A percentile compares a stretch with the other conserved stretches of the same genome.
Evolutionary conservation across 371 early-diverging fungal species (phyloP).

Genomic region (Entomophthora muscae): DNA sequence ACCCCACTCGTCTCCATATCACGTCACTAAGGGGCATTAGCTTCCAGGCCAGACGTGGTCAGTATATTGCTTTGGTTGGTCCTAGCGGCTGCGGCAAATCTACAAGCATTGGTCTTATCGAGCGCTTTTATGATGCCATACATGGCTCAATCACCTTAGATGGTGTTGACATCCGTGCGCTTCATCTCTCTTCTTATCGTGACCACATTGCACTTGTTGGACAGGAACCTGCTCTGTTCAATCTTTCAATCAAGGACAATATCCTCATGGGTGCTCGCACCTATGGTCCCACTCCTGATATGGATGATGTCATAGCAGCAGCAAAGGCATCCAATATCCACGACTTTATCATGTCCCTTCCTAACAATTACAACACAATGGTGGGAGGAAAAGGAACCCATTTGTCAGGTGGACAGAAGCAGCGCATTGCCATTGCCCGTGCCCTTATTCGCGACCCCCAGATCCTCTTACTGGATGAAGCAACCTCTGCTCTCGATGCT

Average conservation of each 20-base stretch:
- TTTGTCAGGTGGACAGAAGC: too few species aligned
- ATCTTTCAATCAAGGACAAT: too few species aligned
- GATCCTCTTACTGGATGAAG: constrained; percentile 87
- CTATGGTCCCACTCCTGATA: constrained; percentile 20
- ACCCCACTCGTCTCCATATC: constrained; percentile 67
- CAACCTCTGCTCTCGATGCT: constrained; percentile 84
- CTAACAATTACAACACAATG: constrained; percentile 57
- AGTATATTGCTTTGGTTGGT: constrained; percentile 23
- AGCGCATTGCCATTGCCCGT: too few species aligned
- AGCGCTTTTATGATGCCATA: too few species aligned
- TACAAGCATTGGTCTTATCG: too few species aligned
- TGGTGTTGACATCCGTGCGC: constrained; percentile 41
- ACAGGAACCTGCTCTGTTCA: constrained; percentile 78
- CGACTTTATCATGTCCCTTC: constrained; percentile 43
- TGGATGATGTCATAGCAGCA: constrained; percentile 38
- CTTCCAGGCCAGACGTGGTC: constrained; percentile 35
- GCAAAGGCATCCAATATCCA: constrained; percentile 54
- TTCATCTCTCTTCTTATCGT: constrained; percentile 39
- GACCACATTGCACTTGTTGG: constrained; percentile 60
- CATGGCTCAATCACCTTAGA: constrained; percentile 43
- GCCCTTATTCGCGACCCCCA: constrained; percentile 61
- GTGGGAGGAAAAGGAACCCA: constrained; percentile 57
- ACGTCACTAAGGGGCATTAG: constrained; percentile 55
- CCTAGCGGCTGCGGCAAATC: too few species aligned
- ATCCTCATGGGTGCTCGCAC: constrained; percentile 77